These are phyloP conservation scores for Diophrys sp. DNA, from an alignment of 73 alveolate species.

Conservation along the genomic window DNA sequence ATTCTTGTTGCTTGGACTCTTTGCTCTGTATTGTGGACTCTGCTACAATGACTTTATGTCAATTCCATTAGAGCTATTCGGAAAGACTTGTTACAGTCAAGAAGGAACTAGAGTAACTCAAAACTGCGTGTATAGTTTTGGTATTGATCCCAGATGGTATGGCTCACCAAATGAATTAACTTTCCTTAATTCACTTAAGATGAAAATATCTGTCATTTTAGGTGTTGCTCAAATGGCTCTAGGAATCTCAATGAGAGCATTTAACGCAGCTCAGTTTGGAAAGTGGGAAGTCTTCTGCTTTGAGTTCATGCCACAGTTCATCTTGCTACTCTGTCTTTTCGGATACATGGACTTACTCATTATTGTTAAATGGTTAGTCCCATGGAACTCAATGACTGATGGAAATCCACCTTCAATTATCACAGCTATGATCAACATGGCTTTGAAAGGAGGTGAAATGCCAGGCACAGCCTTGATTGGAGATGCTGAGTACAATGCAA, in stretches of 20 bases:
- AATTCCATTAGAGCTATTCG: slow-evolving; percentile 82
- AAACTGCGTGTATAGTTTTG: slow-evolving; percentile 88
- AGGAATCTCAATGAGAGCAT: slow-evolving; percentile 92
- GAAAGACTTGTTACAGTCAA: slow-evolving; percentile 75
- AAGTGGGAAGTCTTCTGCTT: slow-evolving; percentile 73
- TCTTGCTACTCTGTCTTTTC: slow-evolving; percentile 77
- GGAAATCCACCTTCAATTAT: slow-evolving; percentile 93
- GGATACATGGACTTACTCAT: slow-evolving; percentile 94
- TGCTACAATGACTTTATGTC: slow-evolving; percentile 96
- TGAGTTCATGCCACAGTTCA: slow-evolving; percentile 95
- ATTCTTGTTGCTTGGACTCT: slow-evolving; percentile 90
- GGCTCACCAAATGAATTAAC: slow-evolving; percentile 85
- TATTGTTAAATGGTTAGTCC: slow-evolving; percentile 91
- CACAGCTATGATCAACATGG: slow-evolving; percentile 88
- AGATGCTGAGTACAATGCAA: slow-evolving; percentile 18
- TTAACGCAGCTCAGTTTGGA: slow-evolving; percentile 83
- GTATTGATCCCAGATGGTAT: slow-evolving; percentile 97
- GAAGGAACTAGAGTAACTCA: slow-evolving; percentile 34
- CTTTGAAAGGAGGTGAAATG: slow-evolving; percentile 80
- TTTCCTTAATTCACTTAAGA: slow-evolving; percentile 90
- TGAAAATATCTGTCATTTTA: slow-evolving; percentile 95
- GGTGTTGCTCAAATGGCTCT: slow-evolving; percentile 95
- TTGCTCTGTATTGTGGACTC: slow-evolving; percentile 91
- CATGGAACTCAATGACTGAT: too few relatives aligned
- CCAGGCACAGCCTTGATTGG: slow-evolving; percentile 79